Percentiles rank a stretch among this genome's conserved stretches.
These are phyloP conservation scores for Eryngium alpinum DNA, from an alignment of 140 eudicot genomes.

Conservation along the genomic window DNA sequence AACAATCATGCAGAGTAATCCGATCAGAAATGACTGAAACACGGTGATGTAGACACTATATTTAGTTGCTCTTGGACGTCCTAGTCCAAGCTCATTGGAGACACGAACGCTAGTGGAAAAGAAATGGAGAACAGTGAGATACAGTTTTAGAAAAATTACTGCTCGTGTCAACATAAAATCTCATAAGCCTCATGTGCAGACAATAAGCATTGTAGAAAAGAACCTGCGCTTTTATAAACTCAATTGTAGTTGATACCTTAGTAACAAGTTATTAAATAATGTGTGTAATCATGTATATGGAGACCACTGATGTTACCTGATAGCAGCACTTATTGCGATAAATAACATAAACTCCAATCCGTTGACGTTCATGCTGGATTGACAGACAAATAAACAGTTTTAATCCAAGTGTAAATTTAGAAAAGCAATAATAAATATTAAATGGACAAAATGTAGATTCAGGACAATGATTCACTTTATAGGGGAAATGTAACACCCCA, in stretches of 20 bases:
- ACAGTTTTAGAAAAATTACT: neutral
- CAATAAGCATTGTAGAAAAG: neutral
- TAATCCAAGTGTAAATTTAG: neutral
- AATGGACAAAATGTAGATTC: neutral
- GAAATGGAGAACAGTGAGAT: neutral
- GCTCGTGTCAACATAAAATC: neutral
- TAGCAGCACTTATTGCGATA: constrained; percentile 54
- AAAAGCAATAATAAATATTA: neutral
- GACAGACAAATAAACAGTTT: neutral
- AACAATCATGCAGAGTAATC: constrained; percentile 27
- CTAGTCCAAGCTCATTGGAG: constrained; percentile 48
- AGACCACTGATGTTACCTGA: constrained; percentile 25
- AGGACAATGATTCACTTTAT: neutral
- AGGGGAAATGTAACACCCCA: no score
- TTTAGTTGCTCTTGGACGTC: constrained; percentile 48
- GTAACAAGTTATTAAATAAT: no score
- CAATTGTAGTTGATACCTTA: neutral
- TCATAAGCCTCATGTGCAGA: neutral
- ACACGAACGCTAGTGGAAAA: constrained; percentile 41
- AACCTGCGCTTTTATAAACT: neutral
- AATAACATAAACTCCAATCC: constrained; percentile 52
- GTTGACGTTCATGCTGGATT: constrained; percentile 42
- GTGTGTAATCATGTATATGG: neutral
- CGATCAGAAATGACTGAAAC: constrained; percentile 35
- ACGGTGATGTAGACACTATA: constrained; percentile 39